A percentile compares a stretch with the other conserved stretches of the same genome.
Evolutionary conservation across 2,329 filamentous ascomycete genomes (phyloP).

Genomic region (Leptographium procerum): DNA sequence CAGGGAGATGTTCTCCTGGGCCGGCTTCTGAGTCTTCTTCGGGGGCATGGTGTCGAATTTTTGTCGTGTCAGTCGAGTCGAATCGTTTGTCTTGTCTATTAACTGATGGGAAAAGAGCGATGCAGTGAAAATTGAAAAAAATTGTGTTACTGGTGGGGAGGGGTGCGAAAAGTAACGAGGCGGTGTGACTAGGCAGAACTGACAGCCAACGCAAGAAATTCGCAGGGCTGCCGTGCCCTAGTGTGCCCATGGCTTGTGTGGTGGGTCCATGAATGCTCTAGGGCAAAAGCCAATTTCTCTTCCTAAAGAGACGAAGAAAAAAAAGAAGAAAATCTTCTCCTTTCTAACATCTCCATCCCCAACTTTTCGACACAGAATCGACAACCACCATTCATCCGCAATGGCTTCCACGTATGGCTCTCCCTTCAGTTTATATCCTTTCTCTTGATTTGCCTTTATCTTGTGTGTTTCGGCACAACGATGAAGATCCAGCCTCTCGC

Average conservation of each 20-base stretch:
- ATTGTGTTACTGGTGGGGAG: neutral
- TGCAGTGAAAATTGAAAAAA: neutral
- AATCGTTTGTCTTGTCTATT: neutral
- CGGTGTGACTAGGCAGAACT: constrained; percentile 10
- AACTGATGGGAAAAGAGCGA: neutral
- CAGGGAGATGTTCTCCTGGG: constrained; percentile 96
- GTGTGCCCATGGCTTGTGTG: neutral
- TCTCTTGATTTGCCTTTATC: neutral
- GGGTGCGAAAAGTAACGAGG: neutral
- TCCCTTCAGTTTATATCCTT: neutral
- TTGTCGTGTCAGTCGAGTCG: constrained; percentile 14
- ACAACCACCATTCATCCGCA: neutral
- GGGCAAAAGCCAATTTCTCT: neutral
- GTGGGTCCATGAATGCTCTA: neutral
- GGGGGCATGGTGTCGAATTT: constrained; percentile 68
- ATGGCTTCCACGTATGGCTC: constrained; percentile 13
- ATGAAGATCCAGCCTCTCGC: constrained; percentile 23
- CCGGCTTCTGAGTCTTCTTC: constrained; percentile 76
- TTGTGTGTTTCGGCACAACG: neutral
- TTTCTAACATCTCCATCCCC: neutral
- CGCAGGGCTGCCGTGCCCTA: constrained; percentile 13
- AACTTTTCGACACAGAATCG: neutral
- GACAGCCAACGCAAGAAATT: neutral
- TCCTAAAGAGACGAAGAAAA: neutral
- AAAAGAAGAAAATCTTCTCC: neutral